phyloP scores from a whole-genome alignment of 805 yeast species.

The Candida golubevii region DNA sequence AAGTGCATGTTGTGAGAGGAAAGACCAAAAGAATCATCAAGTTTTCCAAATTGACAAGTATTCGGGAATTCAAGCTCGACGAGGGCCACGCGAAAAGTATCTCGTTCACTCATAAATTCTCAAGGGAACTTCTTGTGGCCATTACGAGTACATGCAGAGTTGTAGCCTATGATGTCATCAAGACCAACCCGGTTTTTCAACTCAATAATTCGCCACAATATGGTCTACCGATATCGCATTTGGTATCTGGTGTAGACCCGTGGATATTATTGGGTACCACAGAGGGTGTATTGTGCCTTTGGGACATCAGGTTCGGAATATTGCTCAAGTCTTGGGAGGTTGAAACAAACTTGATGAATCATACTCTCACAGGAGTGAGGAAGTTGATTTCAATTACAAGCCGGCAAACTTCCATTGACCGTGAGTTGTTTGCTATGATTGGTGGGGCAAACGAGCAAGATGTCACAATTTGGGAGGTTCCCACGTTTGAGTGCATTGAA shows the following conservation, averaged over 20 bases:
- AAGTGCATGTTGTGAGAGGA: slow-evolving; percentile 32
- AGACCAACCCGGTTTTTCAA: slow-evolving; percentile 39
- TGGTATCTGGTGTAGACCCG: slow-evolving; percentile 46
- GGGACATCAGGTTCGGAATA: slow-evolving; percentile 74
- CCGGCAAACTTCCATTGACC: neutral
- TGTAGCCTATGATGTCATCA: slow-evolving; percentile 53
- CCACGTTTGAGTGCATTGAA: slow-evolving; percentile 52
- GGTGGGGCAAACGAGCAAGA: slow-evolving; percentile 65
- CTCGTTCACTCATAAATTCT: slow-evolving; percentile 36
- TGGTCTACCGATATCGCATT: slow-evolving; percentile 63
- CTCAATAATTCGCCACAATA: slow-evolving; percentile 55
- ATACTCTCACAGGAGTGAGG: slow-evolving; percentile 39
- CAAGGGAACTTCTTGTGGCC: slow-evolving; percentile 42
- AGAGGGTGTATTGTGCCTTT: slow-evolving; percentile 67
- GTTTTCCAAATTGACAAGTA: slow-evolving; percentile 20
- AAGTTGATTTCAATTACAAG: slow-evolving; percentile 28
- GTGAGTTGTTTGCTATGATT: slow-evolving; percentile 40
- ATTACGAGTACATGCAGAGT: slow-evolving; percentile 53
- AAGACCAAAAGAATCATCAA: slow-evolving; percentile 30
- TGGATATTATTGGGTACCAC: slow-evolving; percentile 78
- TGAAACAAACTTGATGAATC: slow-evolving; percentile 28
- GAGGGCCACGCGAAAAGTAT: slow-evolving; percentile 44
- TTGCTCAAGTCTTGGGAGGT: slow-evolving; percentile 61
- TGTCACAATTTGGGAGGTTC: slow-evolving; percentile 72
- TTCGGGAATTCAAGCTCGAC: slow-evolving; percentile 10